These are phyloP conservation scores for Neofusicoccum laricinum DNA, from an alignment of 2,329 filamentous ascomycete species.

Conservation along the genomic window DNA sequence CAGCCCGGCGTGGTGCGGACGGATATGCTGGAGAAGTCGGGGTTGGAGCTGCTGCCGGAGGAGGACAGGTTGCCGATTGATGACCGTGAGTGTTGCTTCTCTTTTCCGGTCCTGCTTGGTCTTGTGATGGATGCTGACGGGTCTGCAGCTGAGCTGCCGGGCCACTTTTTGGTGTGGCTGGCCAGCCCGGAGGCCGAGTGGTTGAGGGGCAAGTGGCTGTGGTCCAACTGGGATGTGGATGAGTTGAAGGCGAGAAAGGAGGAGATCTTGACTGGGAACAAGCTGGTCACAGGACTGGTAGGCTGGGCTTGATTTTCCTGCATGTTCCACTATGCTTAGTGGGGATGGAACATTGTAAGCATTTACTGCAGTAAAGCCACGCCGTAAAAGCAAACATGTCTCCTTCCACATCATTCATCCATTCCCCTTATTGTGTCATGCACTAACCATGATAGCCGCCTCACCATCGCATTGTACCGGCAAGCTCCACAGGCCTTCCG, in stretches of 20 bases:
- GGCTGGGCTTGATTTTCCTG: not conserved
- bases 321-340: too few relatives aligned
- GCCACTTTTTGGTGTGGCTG: conserved; percentile 32
- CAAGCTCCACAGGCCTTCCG: too few relatives aligned
- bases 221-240: conserved; percentile 32
- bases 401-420: too few relatives aligned
- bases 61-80: not conserved
- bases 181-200: conserved; percentile 27
- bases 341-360: too few relatives aligned
- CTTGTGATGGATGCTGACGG: not conserved
- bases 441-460: too few relatives aligned
- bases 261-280: conserved; percentile 16
- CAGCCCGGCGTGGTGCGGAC: conserved; percentile 44
- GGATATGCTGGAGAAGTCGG: conserved; percentile 28
- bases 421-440: too few relatives aligned
- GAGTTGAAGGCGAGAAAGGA: conserved; percentile 26
- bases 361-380: too few relatives aligned
- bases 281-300: not conserved
- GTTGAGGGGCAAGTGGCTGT: conserved; percentile 21
- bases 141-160: conserved; percentile 23
- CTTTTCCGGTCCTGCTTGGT: not conserved
- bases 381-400: too few relatives aligned
- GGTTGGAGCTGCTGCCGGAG: not conserved
- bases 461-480: too few relatives aligned
- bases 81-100: not conserved